Base-by-base conservation (phyloP, 805 yeast species). In the Ogataea glucozyma region DNA sequence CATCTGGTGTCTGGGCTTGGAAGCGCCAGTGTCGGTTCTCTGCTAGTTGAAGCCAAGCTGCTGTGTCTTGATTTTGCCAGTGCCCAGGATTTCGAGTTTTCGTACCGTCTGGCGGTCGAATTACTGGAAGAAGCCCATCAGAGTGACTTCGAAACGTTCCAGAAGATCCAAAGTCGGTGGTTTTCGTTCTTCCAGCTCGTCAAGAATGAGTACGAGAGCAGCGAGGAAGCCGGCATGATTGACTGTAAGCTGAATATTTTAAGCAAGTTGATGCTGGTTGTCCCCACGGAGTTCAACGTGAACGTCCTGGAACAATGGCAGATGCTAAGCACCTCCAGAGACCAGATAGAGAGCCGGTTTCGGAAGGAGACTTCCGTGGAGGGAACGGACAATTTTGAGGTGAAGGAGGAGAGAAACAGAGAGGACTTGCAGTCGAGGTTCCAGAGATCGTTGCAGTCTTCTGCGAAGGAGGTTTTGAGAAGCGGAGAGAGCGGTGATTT, bases 131-230 rank as follows among this genome's bases (percentile, higher is more conserved):
- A 26, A 2, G 57, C 62, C 0, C 32, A 31, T 14, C 49, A 47
- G 23, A 12, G 34, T 1, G 24, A 32, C 4, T 43, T 45, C 11
- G 45, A 19, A 50, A 47, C 51, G 36, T 55, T 20, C 24, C 17
- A 35, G 1, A 14, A 57, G 9, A 39, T 63, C 10, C 55, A 51
- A 40, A 65, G 65, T 13, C 64, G 70, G 36, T 88, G 96, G 96
- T 70, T 81, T 19, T 78, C 86, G 1, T 78, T 84, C 47, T 83
- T 81, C 53, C 95, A 87, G 53, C 81, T 84, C 3, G 85, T 86
- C 3, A 83, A 85, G 61, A 55, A 49, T 38, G 64, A 60, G 11
- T 56, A 35, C 5, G 58, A 49, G 12, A 35, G 43, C 16, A 36
- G 40, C n/a, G 43, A 33, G 14, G 50, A 51, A 2, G 26, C 38